Evolutionary conservation across 306 rosid species (phyloP), one percentile per base, ranked within the genome.

Genomic region (Trifolium subterraneum): DNA sequence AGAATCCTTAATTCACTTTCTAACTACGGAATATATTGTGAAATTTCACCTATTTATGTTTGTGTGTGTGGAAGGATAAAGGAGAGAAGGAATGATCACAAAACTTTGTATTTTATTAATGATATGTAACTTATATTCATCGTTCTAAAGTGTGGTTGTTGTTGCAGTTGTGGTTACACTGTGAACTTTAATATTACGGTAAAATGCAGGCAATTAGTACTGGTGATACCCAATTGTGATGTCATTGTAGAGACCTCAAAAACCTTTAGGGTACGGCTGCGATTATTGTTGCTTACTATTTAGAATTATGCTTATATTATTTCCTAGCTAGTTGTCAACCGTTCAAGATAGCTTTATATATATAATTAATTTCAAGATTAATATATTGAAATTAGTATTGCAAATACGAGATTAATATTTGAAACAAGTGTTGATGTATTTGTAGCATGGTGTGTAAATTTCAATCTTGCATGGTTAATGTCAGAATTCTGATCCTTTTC

Each of bases 11-110:
- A 13, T 27, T 71, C 80, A 31, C 16, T 68, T 71, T 54, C 19
- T 56, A 74, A 78, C 62, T 18, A 63, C 70, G 73, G 77, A 80
- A 62, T 62, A 62, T 51, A 16, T 29, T 29, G 6, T 41, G 68
- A 79, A 52, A 54, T 71, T 77, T 64, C 47, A 64, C 16, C 10
- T 29, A n/a, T 7, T 4, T 23, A 58, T 35, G 2, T 38, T 10
- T 39, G 33, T 39, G 23, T 64, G 29, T 64, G 51, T 39, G 35
- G 18, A 31, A 64, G 8, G 52, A 64, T 64, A 8, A 62, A 62
- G 42, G n/a, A n/a, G 15, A 10, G 68, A 62, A 62, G 44, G 18
- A 35, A 35, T 35, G 45, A 36, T 63, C 14, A 1, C n/a, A 16
- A 33, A 6, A 61, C 13, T 31, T 31, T 33, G 67, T 33, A 62